These are phyloP conservation scores for Penicillium sp. DNA, from an alignment of 2,329 filamentous ascomycete genomes.

Conservation along the genomic window DNA sequence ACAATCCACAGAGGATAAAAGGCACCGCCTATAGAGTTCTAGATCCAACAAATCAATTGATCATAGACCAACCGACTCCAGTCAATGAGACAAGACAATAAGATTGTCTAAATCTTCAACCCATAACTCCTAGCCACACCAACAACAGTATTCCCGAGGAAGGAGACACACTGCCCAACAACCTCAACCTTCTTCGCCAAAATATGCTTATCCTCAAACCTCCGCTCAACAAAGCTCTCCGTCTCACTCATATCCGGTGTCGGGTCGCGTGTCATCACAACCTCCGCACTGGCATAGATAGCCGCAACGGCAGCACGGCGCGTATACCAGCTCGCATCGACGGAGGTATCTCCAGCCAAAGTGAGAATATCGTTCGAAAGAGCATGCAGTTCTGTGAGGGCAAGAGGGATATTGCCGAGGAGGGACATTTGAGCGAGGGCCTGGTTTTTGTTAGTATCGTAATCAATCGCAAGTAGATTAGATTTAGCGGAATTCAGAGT, in stretches of 20 bases:
- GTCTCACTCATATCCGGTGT: conserved; percentile 75
- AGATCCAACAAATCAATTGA: neutral
- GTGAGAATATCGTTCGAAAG: conserved; percentile 93
- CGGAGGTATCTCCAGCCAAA: conserved; percentile 75
- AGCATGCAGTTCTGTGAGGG: conserved; percentile 73
- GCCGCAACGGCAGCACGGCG: conserved; percentile 63
- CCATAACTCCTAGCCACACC: conserved; percentile 89
- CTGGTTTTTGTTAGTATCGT: conserved; percentile 44
- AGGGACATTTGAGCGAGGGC: conserved; percentile 90
- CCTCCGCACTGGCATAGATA: conserved; percentile 76
- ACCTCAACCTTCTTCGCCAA: conserved; percentile 64
- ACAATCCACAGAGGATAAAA: neutral
- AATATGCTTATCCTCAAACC: conserved; percentile 68
- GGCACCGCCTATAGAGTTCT: neutral
- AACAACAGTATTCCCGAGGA: conserved; percentile 72
- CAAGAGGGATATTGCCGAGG: conserved; percentile 72
- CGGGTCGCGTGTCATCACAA: conserved; percentile 91
- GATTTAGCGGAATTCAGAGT: conserved; percentile 7
- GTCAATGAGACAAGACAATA: neutral
- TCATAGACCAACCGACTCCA: neutral
- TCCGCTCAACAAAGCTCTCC: conserved; percentile 72
- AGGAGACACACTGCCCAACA: conserved; percentile 76
- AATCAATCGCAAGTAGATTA: neutral
- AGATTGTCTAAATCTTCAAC: conserved; percentile 63
- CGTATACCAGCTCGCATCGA: conserved; percentile 88